Percentiles rank a stretch among this genome's conserved stretches.
phyloP scores from a whole-genome alignment of 1,284 basidiomycete species.

The Microbotryomycetes sp. region DNA sequence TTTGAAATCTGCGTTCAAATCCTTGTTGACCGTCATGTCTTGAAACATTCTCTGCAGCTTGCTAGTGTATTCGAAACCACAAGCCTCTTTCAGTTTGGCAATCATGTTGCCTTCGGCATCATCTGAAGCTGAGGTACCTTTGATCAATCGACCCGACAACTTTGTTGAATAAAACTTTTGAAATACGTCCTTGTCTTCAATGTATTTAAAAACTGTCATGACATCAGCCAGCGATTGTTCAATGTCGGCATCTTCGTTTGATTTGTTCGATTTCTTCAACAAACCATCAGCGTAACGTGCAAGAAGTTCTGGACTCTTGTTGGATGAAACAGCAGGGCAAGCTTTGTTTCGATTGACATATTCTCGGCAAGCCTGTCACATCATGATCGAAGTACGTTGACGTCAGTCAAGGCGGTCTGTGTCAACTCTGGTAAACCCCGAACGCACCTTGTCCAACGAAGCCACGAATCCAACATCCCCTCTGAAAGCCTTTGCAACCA shows the following conservation, averaged over 20 bases:
- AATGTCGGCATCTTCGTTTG: slow-evolving; percentile 78
- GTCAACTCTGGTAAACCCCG: background rate
- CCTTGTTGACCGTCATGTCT: slow-evolving; percentile 92
- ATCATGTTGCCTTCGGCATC: slow-evolving; percentile 99
- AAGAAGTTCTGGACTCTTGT: slow-evolving; percentile 81
- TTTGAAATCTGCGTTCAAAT: slow-evolving; percentile 93
- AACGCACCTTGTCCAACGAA: slow-evolving; percentile 63
- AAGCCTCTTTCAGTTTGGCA: slow-evolving; percentile 94
- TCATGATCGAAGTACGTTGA: too few species aligned
- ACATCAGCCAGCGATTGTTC: slow-evolving; percentile 86
- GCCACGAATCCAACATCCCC: slow-evolving; percentile 93
- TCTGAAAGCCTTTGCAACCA: slow-evolving; percentile 83
- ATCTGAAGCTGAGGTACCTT: slow-evolving; percentile 86
- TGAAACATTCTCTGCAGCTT: slow-evolving; percentile 95
- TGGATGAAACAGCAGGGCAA: slow-evolving; percentile 65
- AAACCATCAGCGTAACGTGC: slow-evolving; percentile 90
- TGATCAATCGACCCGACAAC: slow-evolving; percentile 89
- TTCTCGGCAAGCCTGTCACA: slow-evolving; percentile 77
- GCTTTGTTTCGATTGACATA: slow-evolving; percentile 94
- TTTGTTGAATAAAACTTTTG: slow-evolving; percentile 98
- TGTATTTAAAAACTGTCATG: slow-evolving; percentile 98
- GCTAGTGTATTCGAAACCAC: slow-evolving; percentile 97
- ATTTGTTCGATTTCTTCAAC: slow-evolving; percentile 90
- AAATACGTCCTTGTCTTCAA: slow-evolving; percentile 99
- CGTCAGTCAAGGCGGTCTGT: slow-evolving; percentile 3